These are phyloP conservation scores for Termitomyces sp. DNA, from an alignment of 768 basidiomycete species.

Conservation along the genomic window DNA sequence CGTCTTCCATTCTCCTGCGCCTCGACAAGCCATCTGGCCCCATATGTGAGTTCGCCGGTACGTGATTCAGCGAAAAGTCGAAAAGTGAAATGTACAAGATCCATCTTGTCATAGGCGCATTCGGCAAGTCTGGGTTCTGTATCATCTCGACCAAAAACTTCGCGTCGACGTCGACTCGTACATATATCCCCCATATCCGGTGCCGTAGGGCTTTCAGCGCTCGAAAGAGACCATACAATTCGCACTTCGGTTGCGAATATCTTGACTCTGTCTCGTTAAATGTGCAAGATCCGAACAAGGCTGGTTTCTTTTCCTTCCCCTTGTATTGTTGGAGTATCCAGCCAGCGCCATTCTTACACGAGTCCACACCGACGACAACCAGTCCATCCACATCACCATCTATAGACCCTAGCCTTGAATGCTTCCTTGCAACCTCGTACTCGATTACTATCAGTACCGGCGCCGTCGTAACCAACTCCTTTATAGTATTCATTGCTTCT, in stretches of 20 bases:
- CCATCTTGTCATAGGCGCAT: conserved; percentile 32
- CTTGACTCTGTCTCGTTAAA: neutral
- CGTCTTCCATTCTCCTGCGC: no score
- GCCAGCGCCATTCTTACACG: conserved; percentile 24
- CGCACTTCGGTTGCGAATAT: neutral
- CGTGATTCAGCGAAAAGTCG: neutral
- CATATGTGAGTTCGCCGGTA: neutral
- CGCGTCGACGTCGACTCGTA: neutral
- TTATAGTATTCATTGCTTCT: conserved; percentile 21
- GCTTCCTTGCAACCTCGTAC: conserved; percentile 15
- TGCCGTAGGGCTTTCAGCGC: neutral
- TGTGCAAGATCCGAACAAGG: no score
- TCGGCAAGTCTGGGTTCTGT: conserved; percentile 27
- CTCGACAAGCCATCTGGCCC: neutral
- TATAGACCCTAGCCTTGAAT: neutral
- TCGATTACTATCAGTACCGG: conserved; percentile 27
- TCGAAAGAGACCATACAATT: neutral
- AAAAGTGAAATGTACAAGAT: conserved; percentile 28
- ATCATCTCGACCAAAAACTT: neutral
- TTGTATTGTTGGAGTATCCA: neutral
- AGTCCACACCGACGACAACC: conserved; percentile 28
- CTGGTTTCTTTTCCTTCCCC: neutral
- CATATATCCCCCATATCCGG: neutral
- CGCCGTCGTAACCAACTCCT: conserved; percentile 13
- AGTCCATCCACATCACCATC: conserved; percentile 16